Base-by-base conservation (phyloP, 495 filamentous ascomycete species). In the Echria macrotheca region DNA sequence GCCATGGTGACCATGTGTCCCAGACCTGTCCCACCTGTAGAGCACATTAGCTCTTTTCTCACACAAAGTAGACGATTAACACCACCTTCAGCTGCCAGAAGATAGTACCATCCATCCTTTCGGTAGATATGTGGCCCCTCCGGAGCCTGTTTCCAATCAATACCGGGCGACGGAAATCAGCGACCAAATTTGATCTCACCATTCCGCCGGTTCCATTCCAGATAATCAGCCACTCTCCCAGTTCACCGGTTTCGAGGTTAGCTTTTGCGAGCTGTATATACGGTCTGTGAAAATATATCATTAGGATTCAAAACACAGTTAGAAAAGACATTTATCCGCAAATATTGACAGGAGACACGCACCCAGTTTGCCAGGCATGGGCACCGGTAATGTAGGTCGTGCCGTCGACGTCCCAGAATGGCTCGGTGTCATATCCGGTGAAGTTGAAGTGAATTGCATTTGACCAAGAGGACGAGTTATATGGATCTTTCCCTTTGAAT, bases 61-160 rank as follows among this genome's bases (percentile, higher is more conserved):
- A 14, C 12, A 35, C 21, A 31, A 14, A 9, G 8, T 32, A 5
- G 12, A 32, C 22, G 5, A 11, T 5, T 5, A 32, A n/a, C n/a
- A 17, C 39, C 46, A 62, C 81, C 82, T 67, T 87, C 82, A 0
- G 81, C 81, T 8, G 77, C 77, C 26, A 87, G 66, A 15, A 87
- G 69, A 47, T 85, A 87, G 57, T 82, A 83, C 55, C 72, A 84
- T 1, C 67, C 74, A 47, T 81, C 80, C 25, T 78, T 80, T 23
- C 67, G 69, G 52, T 79, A 82, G 32, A 85, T 75, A 47, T 85
- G 83, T 1, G 83, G 82, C 5, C 81, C 83, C 63, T 85, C 83
- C 0, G 81, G 76, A 3, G 72, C 49, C 72, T 71, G 44, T 40
- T 0, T 69, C 69, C 0, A 31, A 31, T 11, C 55, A 49, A 33